These are phyloP conservation scores for Conoideocrella luteorostrata DNA, from an alignment of 2,329 filamentous ascomycete species.

Conservation along the genomic window DNA sequence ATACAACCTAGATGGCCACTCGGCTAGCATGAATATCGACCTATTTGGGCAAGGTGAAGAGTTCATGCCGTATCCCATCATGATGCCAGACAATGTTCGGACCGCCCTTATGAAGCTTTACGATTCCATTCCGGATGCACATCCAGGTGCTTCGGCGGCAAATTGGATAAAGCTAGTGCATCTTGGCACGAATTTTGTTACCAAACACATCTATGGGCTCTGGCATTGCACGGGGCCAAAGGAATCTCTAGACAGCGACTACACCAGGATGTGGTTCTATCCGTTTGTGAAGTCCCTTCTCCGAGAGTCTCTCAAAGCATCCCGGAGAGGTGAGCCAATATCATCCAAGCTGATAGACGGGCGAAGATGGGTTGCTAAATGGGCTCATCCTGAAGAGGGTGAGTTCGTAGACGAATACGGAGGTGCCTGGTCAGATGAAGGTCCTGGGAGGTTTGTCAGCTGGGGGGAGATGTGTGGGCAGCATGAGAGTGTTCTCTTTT, in stretches of 20 bases:
- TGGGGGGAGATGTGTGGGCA: slow-evolving; percentile 22
- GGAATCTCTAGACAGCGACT: slow-evolving; percentile 24
- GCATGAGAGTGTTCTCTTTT: slow-evolving; percentile 17
- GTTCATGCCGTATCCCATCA: slow-evolving; percentile 24
- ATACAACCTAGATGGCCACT: slow-evolving; percentile 22
- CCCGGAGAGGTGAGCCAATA: slow-evolving; percentile 17
- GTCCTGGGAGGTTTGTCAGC: slow-evolving; percentile 17
- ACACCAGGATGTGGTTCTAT: slow-evolving; percentile 31
- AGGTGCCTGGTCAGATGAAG: slow-evolving; percentile 18
- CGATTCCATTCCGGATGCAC: slow-evolving; percentile 20
- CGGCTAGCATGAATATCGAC: slow-evolving; percentile 17
- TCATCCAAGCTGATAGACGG: slow-evolving; percentile 22
- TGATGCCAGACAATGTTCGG: slow-evolving; percentile 26
- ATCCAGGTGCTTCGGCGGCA: slow-evolving; percentile 18
- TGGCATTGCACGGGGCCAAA: slow-evolving; percentile 35
- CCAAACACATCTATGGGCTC: slow-evolving; percentile 28
- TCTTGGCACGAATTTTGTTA: slow-evolving; percentile 31
- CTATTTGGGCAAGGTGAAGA: slow-evolving; percentile 17
- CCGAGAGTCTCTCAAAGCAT: slow-evolving; percentile 19
- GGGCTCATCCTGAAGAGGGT: slow-evolving; percentile 9
- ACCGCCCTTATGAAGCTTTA: slow-evolving; percentile 23
- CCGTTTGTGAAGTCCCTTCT: slow-evolving; percentile 26
- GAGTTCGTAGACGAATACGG: slow-evolving; percentile 14
- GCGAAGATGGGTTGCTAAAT: slow-evolving; percentile 21
- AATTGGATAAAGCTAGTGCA: slow-evolving; percentile 25